Percentiles rank a stretch among this genome's conserved stretches.
These are phyloP conservation scores for Penicillium paxilli DNA, from an alignment of 495 filamentous ascomycete species.

Conservation along the genomic window DNA sequence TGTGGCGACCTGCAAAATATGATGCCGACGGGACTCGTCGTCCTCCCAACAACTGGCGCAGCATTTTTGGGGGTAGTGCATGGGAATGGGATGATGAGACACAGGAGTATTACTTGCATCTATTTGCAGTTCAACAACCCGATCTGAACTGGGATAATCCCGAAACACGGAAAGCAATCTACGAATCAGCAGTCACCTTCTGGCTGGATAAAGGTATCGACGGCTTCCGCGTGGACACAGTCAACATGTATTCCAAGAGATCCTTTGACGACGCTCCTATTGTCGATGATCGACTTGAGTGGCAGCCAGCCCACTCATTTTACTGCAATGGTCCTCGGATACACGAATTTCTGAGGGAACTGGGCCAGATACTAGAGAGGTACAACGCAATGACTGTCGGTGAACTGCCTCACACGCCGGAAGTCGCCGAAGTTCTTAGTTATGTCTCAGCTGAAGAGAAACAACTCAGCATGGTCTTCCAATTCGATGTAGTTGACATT, in stretches of 20 bases:
- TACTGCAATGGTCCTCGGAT: constrained; percentile 60
- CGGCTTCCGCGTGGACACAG: constrained; percentile 58
- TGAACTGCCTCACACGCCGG: constrained; percentile 47
- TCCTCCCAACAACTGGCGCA: constrained; percentile 62
- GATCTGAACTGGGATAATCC: constrained; percentile 60
- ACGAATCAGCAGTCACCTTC: constrained; percentile 49
- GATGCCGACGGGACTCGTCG: constrained; percentile 48
- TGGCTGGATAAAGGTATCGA: constrained; percentile 54
- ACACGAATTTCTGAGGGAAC: constrained; percentile 53
- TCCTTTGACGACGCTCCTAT: constrained; percentile 45
- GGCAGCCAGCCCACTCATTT: constrained; percentile 44
- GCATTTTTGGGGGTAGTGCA: constrained; percentile 52
- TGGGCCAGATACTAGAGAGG: constrained; percentile 42
- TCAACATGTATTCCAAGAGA: constrained; percentile 54
- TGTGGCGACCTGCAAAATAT: constrained; percentile 53
- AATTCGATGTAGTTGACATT: constrained; percentile 52
- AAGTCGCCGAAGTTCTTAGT: constrained; percentile 42
- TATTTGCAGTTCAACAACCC: constrained; percentile 52
- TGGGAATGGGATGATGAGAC: constrained; percentile 55
- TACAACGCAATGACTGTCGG: constrained; percentile 53
- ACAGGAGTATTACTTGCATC: constrained; percentile 54
- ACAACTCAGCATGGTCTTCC: constrained; percentile 57
- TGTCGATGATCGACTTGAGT: constrained; percentile 32
- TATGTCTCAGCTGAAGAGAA: constrained; percentile 45
- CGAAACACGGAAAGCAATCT: constrained; percentile 46